Percentiles rank a stretch among this genome's conserved stretches.
Evolutionary conservation across 345 rosid genomes (phyloP).

Genomic region (rapeseed (Brassica napus)): DNA sequence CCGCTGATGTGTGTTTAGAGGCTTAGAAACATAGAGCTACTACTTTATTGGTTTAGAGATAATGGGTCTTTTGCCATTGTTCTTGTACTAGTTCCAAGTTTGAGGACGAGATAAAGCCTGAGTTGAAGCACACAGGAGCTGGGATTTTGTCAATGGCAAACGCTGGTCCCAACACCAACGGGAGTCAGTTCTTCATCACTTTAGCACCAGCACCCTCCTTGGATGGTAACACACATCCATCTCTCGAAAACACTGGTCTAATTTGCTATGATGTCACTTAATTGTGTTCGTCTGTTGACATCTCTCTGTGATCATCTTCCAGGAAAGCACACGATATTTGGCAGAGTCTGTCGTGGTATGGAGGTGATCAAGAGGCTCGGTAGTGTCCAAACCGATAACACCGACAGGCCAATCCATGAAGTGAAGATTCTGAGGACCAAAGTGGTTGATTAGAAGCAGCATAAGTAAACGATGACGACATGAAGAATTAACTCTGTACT

Average conservation of each 20-base stretch:
- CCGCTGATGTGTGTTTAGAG: constrained; percentile 1
- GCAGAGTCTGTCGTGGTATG: constrained; percentile 91
- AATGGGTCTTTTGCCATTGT: neutral
- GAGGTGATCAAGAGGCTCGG: constrained; percentile 96
- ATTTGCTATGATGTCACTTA: neutral
- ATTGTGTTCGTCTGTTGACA: neutral
- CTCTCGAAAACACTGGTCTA: neutral
- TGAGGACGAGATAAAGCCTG: constrained; percentile 84
- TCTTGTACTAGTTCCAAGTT: constrained; percentile 52
- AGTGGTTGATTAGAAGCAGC: constrained; percentile 55
- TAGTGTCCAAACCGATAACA: constrained; percentile 93
- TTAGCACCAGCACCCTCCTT: constrained; percentile 77
- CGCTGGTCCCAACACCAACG: constrained; percentile 93
- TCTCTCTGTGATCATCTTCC: too few relatives aligned
- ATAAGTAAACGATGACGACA: neutral
- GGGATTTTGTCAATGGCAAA: constrained; percentile 97
- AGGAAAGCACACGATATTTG: constrained; percentile 97
- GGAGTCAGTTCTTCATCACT: constrained; percentile 94
- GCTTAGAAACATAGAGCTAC: neutral
- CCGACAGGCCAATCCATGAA: constrained; percentile 94
- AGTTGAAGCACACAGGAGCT: constrained; percentile 94
- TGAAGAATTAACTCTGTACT: constrained; percentile 3
- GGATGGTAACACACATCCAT: constrained; percentile 59
- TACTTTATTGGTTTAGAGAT: neutral
- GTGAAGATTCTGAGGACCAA: constrained; percentile 86